Evolutionary conservation across 306 rosid genomes (phyloP).

Genomic region (Cotoneaster glaucophyllus): DNA sequence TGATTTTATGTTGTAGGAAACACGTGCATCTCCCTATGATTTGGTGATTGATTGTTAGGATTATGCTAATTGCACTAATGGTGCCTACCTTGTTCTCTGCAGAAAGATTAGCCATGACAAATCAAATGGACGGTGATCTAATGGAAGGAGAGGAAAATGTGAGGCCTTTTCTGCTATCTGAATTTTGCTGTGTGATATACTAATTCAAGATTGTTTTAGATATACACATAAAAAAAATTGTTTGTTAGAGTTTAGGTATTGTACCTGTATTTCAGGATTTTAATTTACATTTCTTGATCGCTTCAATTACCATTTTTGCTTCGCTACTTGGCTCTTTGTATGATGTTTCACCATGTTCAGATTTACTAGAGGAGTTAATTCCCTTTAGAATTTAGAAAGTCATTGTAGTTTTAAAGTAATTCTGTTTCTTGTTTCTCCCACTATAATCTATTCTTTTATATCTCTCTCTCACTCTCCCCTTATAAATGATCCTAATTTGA

Average conservation of each 20-base stretch:
- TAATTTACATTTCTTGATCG: neutral
- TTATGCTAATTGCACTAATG: constrained; percentile 1
- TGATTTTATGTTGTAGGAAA: neutral
- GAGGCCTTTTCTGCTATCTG: constrained; percentile 19
- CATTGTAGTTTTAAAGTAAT: neutral
- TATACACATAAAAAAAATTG: neutral
- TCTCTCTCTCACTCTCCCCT: neutral
- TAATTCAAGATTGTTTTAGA: neutral
- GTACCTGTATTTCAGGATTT: neutral
- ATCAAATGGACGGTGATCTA: constrained; percentile 20
- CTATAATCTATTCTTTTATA: neutral
- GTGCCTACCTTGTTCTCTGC: constrained; percentile 20
- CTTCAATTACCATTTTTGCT: neutral
- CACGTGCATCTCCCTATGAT: neutral
- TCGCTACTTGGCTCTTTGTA: neutral
- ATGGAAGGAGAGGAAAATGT: constrained; percentile 54
- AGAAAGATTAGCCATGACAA: constrained; percentile 22
- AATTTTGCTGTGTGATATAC: neutral
- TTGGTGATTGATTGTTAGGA: constrained; percentile 9
- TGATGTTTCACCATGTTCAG: neutral
- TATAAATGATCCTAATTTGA: constrained; percentile 1
- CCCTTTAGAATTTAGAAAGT: neutral
- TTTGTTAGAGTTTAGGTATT: neutral
- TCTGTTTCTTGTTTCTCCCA: neutral
- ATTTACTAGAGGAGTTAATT: neutral